Evolutionary conservation across 73 alveolate genomes (phyloP), one percentile per base, ranked within the genome.

Genomic region (Paramecium pentaurelia): DNA sequence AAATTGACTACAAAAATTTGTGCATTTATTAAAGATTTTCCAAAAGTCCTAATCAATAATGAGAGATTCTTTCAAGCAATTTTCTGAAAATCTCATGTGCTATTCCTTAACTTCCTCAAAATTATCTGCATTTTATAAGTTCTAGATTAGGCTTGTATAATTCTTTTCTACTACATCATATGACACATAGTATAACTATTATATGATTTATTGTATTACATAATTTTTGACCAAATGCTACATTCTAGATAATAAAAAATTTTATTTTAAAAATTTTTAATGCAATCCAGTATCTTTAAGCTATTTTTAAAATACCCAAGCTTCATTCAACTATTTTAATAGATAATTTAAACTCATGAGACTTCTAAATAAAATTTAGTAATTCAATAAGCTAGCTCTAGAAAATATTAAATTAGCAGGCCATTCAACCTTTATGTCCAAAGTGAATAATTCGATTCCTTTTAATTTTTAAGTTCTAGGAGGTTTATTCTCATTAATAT

Each of bases 81-180:
- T 97, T 77, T 97, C 99, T 54, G 96, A 92, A 97, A 97, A 97
- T 91, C 95, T 93, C 86, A 95, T 97, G 89, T 97, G 99, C 86
- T 90, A 92, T 45, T 93, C 89, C 30, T 96, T 93, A 9, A 97
- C 97, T 47, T 97, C 99, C 87, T 97, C 99, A 93, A 97, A 95
- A 44, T 98, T 96, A 71, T 96, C 93, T 1, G 96, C 97, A 49
- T 94, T 94, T 86, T 95, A 87, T 25, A 95, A 54, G n/a, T 92
- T 94, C 71, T 94, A 92, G 47, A 94, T 92, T 71, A 97, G 93
- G 44, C 86, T 93, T 51, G 95, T 92, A 92, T 94, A 97, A 85
- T 97, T 97, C 6, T 98, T 98, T 59, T 97, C 99, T 27, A 97
- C 95, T 28, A 97, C 99, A 93, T 97, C 99, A 93, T 96, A 96